These are phyloP conservation scores for Ettlia oleoabundans DNA, from an alignment of 139 green algal genomes.

Conservation along the genomic window DNA sequence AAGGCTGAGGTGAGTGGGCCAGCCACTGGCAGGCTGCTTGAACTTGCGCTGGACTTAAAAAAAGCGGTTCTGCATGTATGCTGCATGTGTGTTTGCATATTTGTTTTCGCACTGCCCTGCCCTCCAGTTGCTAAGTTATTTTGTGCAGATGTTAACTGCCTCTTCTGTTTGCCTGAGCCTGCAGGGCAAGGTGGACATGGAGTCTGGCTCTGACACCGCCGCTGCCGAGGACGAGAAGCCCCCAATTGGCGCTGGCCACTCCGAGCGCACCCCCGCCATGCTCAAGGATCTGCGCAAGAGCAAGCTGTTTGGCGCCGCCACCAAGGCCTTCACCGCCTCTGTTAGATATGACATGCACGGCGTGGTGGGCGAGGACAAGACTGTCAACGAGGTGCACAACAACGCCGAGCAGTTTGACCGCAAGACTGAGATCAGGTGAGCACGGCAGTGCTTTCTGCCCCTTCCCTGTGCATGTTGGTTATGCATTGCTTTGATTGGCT, in stretches of 20 bases:
- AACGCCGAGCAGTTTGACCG: constrained; percentile 76
- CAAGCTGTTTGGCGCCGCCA: constrained; percentile 26
- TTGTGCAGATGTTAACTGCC: neutral
- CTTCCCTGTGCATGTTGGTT: constrained; percentile 66
- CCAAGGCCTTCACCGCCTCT: constrained; percentile 2
- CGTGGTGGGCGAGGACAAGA: constrained; percentile 15
- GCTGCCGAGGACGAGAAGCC: neutral
- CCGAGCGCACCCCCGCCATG: constrained; percentile 22
- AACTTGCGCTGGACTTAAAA: too few relatives aligned
- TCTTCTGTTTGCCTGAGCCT: neutral
- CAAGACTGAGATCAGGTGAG: neutral
- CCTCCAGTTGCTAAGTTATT: neutral
- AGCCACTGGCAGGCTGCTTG: neutral
- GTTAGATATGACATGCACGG: constrained; percentile 32
- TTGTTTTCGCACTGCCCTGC: too few relatives aligned
- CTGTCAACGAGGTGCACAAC: constrained; percentile 57
- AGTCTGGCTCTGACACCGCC: neutral
- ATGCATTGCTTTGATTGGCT: too few relatives aligned
- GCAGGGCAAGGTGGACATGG: neutral
- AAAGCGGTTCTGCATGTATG: neutral
- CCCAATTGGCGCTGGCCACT: neutral
- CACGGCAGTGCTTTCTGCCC: too few relatives aligned
- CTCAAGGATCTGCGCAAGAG: constrained; percentile 39
- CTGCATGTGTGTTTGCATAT: neutral
- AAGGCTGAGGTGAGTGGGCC: neutral